Conservation (phyloP, 176 grass and related monocot genomes). For the Carex parvula region DNA sequence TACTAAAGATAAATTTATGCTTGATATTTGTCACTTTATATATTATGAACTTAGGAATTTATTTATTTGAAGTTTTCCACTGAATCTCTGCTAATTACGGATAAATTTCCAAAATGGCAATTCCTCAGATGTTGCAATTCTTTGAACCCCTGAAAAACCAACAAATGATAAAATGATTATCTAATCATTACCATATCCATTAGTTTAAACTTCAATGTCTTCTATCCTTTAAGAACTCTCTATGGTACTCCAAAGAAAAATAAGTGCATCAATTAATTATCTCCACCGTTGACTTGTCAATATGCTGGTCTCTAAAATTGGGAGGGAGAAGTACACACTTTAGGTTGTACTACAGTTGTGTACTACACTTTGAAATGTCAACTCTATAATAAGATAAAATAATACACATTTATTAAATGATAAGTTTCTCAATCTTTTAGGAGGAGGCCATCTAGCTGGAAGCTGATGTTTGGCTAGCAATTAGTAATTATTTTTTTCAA, state of each 20-base stretch:
- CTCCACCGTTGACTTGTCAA: background rate
- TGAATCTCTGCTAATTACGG: background rate
- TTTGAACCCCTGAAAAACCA: background rate
- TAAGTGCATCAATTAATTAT: background rate
- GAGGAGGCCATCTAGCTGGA: background rate
- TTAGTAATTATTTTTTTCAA: background rate
- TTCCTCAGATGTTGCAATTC: background rate
- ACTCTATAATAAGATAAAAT: background rate
- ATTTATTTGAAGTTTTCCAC: background rate
- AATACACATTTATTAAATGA: background rate
- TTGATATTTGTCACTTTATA: background rate
- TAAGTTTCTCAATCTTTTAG: background rate
- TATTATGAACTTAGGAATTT: background rate
- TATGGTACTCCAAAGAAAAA: background rate
- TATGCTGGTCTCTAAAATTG: background rate
- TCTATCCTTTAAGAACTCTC: background rate
- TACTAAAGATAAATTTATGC: background rate
- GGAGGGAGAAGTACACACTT: background rate
- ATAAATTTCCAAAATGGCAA: background rate
- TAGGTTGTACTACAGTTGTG: background rate
- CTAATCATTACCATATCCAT: background rate
- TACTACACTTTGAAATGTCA: slow-evolving; percentile 19
- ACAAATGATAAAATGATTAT: background rate
- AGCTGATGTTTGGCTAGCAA: background rate
- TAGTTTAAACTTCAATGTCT: background rate